Base-by-base conservation (phyloP, 768 basidiomycete genomes). In the Hirschioporus abietinus region DNA sequence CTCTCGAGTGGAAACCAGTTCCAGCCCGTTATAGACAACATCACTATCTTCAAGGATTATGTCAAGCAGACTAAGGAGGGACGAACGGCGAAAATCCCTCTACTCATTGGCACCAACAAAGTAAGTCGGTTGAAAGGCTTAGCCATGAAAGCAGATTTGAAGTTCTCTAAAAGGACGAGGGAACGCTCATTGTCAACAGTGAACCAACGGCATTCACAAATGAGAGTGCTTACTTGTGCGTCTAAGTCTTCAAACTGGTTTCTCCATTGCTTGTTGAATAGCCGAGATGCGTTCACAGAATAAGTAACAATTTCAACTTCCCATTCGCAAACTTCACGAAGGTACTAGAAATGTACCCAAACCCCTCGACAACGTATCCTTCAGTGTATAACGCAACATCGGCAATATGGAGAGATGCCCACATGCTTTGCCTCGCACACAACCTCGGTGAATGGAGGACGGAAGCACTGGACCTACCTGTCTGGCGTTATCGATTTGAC, bases 401-500 rank as follows among this genome's bases (percentile, higher is more conserved):
- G 10, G 71, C 67, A 52, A 73, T 74, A 12, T 74, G 72, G 72
- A 66, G 70, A 36, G 71, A 73, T 64, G 71, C 71, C 23, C 72
- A 73, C 63, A 72, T 73, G 72, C 67, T 69, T 35, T 73, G 72
- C 63, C 70, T 70, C n/a, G 69, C 71, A 8, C 66, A 67, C 64
- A 70, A 70, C 62, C 71, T 74, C 1, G 73, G 66, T 4, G 62
- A 68, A 58, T 67, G 64, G 68, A 66, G 71, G 18, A 75, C 72
- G 6, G 64, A 67, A 26, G 66, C 67, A 7, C 66, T 74, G n/a
- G 60, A 67, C 23, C 67, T 71, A 25, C 72, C 72, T 3, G 72
- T 74, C n/a, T 74, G 72, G 71, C 69, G 73, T 20, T 74, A 74
- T 63, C 67, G 70, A 27, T 74, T 72, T 58, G 73, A 71, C 42